Evolutionary conservation across 306 rosid species (phyloP).

Genomic region (Trifolium pratense): DNA sequence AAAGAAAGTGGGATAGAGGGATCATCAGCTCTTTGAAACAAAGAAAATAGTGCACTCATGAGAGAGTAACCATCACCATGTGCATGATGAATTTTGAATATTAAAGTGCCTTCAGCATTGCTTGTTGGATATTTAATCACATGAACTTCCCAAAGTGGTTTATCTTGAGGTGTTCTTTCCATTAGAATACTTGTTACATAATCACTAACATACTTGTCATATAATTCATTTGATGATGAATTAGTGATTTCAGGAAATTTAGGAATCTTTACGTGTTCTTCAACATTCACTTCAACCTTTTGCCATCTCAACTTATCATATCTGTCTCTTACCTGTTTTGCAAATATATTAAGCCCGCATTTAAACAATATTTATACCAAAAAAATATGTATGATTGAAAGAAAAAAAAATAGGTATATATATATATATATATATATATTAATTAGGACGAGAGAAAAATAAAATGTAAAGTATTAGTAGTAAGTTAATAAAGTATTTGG

Average conservation of each 20-base stretch:
- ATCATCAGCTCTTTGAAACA: slow-evolving; percentile 53
- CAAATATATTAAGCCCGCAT: too few relatives aligned
- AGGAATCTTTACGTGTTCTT: slow-evolving; percentile 59
- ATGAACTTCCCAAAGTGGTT: slow-evolving; percentile 68
- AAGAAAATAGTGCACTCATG: slow-evolving; percentile 69
- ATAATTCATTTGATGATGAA: slow-evolving; percentile 37
- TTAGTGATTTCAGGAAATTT: slow-evolving; percentile 38
- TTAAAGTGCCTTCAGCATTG: slow-evolving; percentile 42
- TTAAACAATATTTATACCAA: too few relatives aligned
- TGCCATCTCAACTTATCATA: slow-evolving; percentile 54
- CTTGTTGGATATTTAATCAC: slow-evolving; percentile 61
- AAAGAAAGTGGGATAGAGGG: slow-evolving; percentile 66
- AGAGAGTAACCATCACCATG: slow-evolving; percentile 71
- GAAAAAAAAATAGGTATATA: too few relatives aligned
- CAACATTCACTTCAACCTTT: slow-evolving; percentile 50
- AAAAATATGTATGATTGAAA: too few relatives aligned
- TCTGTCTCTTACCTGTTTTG: slow-evolving; percentile 42
- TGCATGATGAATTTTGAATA: slow-evolving; percentile 63
- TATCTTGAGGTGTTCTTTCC: slow-evolving; percentile 39
- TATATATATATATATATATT: too few relatives aligned
- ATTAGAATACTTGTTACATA: slow-evolving; percentile 43
- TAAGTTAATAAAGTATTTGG: too few relatives aligned
- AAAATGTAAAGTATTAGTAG: too few relatives aligned
- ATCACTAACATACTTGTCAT: slow-evolving; percentile 47
- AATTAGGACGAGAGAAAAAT: too few relatives aligned